Conservation (phyloP, 1,284 basidiomycete genomes). For the Heliocybe sulcata region DNA sequence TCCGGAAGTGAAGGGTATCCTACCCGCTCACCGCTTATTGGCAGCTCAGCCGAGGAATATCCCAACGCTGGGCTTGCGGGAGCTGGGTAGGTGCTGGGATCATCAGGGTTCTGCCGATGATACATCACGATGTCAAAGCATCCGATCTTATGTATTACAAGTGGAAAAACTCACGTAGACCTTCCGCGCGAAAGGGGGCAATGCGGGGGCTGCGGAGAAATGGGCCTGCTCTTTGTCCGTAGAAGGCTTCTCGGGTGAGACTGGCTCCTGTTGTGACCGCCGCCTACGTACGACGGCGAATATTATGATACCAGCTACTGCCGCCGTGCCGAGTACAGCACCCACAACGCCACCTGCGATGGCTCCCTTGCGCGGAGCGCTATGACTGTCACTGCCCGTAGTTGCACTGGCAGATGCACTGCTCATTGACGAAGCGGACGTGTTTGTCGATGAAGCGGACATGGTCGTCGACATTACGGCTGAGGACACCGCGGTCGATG, state of each 20-base stretch:
- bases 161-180: background rate
- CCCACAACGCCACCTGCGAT: background rate
- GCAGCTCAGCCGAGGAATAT: no score
- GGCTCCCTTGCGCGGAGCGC: background rate
- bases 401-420: background rate
- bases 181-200: background rate
- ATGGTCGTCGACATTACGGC: background rate
- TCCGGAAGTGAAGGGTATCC: no score
- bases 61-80: no score
- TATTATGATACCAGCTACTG: background rate
- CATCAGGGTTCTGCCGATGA: background rate
- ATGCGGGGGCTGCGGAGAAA: background rate
- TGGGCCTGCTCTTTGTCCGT: no score
- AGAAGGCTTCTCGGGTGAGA: background rate
- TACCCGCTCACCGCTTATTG: no score
- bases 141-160: background rate
- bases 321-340: background rate
- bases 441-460: background rate
- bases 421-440: background rate
- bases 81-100: background rate
- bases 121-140: background rate
- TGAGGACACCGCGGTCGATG: background rate
- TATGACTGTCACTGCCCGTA: background rate
- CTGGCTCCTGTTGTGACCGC: background rate
- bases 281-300: background rate